Conservation (phyloP, 2,329 filamentous ascomycete genomes). For the Arthrobotrys conoides region DNA sequence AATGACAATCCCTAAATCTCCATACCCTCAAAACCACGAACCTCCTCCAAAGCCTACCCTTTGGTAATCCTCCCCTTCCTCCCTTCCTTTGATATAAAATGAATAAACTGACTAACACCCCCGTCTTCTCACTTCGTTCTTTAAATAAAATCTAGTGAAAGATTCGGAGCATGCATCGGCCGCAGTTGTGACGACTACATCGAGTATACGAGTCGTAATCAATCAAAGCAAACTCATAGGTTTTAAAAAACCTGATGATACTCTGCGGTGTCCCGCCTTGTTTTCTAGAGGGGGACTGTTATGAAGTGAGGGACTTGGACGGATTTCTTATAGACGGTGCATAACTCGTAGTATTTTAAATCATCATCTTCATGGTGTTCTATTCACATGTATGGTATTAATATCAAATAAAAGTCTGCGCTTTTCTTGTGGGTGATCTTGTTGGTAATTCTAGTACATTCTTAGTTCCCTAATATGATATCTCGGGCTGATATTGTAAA, state of each 20-base stretch:
- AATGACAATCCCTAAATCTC: background rate
- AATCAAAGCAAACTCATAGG: background rate
- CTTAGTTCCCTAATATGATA: background rate
- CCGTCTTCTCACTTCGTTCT: background rate
- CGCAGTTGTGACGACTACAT: slow-evolving; percentile 35
- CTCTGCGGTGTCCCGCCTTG: no score
- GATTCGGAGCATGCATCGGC: slow-evolving; percentile 38
- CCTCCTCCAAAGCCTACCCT: background rate
- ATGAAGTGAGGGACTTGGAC: background rate
- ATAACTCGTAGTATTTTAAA: no score
- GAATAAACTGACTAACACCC: background rate
- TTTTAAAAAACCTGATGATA: background rate
- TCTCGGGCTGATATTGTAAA: background rate
- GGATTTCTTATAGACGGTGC: no score
- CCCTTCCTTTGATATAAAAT: background rate
- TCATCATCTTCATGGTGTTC: no score
- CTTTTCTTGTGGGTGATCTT: no score
- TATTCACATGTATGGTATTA: no score
- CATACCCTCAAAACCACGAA: background rate
- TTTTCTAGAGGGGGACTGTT: no score
- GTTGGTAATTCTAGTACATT: no score
- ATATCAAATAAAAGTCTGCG: no score
- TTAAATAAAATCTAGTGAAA: slow-evolving; percentile 15
- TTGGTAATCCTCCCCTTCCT: background rate
- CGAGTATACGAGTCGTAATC: slow-evolving; percentile 17